Base-by-base conservation (phyloP, 106 monocot species). In the Dendrobium nobile region DNA sequence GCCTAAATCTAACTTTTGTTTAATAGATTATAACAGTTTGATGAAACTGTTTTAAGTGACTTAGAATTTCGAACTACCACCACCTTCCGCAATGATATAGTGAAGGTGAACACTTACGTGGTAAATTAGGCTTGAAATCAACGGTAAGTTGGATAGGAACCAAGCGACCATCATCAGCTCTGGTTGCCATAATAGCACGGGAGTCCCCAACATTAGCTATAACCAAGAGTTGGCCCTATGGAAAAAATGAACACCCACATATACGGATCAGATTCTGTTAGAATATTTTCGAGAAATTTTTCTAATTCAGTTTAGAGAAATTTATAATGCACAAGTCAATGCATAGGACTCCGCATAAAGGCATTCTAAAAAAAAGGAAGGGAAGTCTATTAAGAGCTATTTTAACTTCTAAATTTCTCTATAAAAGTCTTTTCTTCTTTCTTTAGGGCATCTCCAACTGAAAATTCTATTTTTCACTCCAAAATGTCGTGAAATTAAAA, bases 191-290 rank as follows among this genome's bases (percentile, higher is more conserved):
- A 9, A 99, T 91, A 24, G 95, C 98, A 31, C 98, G 95, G 40
- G 98, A 99, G 73, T 99, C 98, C 5, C 98, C 95, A 19, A 95
- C 90, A 77, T 99, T 99, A 59, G 95, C 92, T 41, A 95, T 65
- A 15, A 90, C 85, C 77, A 99, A 73, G 26, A 93, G 87, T 31
- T 93, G 92, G 56, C 91, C 98, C 95, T 70, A 70, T 70, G 1
- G 33, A 33, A 3, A 3, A 37, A 37, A 37, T 70, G 13, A 37
- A 22, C 70, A 37, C 37, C 28, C 28, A 37, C 16, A 70, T 4
- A 70, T 13, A 9, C 28, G 40, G 70, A 37, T 70, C 70, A 70
- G 70, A 15, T 70, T 70, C 70, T 70, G 37, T 37, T 13, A 70
- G 70, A 33, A 70, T 33, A 70, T 33, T 16, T 70, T 33, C 16